Percentiles rank a stretch among this genome's conserved stretches.
phyloP scores from a whole-genome alignment of 2,329 filamentous ascomycete species.

The Cladobotryum mycophilum region DNA sequence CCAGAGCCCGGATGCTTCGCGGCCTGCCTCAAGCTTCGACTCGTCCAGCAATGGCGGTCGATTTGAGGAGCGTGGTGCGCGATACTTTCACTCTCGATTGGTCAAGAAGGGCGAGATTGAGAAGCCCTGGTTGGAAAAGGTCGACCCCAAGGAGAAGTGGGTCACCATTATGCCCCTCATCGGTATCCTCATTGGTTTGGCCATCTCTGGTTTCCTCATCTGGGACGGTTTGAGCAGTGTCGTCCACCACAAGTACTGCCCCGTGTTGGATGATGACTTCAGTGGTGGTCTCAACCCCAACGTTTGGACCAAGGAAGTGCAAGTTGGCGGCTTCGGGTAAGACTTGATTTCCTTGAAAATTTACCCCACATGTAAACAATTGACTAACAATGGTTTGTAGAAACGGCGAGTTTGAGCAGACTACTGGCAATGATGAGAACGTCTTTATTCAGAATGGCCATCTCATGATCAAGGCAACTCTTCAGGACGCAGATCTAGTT shows the following conservation, averaged over 20 bases:
- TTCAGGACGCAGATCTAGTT: conserved; percentile 63
- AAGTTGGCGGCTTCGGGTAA: conserved; percentile 71
- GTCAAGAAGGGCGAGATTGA: conserved; percentile 67
- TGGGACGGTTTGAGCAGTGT: conserved; percentile 70
- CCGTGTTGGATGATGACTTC: conserved; percentile 62
- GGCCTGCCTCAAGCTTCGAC: conserved; percentile 42
- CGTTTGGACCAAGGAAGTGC: conserved; percentile 69
- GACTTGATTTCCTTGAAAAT: conserved; percentile 20
- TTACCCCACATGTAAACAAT: neutral
- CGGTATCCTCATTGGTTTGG: conserved; percentile 63
- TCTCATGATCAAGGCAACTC: conserved; percentile 69
- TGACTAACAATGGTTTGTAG: conserved; percentile 30
- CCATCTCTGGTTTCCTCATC: conserved; percentile 62
- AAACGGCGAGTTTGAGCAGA: conserved; percentile 76
- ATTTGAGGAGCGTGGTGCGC: conserved; percentile 35
- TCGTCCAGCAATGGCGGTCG: conserved; percentile 34
- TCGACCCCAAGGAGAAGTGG: conserved; percentile 78
- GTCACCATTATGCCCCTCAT: conserved; percentile 72
- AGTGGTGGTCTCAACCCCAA: conserved; percentile 49
- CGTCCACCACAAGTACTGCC: conserved; percentile 67
- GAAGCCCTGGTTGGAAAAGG: conserved; percentile 70
- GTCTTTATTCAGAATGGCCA: conserved; percentile 63
- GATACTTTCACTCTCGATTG: conserved; percentile 68
- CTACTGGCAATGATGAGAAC: conserved; percentile 66
- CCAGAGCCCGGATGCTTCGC: conserved; percentile 37